Percentiles rank a stretch among this genome's conserved stretches.
Evolutionary conservation across 2,329 filamentous ascomycete species (phyloP).

Genomic region (Alternaria ventricosa): DNA sequence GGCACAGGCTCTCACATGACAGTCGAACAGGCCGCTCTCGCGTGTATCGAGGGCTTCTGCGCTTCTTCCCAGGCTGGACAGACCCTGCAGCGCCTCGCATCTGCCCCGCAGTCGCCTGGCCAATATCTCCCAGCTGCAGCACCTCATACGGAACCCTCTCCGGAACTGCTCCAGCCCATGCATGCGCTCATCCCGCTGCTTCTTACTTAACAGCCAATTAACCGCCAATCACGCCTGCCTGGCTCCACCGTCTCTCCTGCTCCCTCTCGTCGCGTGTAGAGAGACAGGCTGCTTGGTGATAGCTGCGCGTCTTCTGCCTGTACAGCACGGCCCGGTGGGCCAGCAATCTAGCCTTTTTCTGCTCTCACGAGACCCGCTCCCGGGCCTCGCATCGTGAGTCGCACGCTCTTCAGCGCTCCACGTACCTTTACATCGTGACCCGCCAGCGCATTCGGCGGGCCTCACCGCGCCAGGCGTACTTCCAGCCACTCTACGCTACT

Average conservation of each 20-base stretch:
- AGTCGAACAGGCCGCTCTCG: slow-evolving; percentile 3
- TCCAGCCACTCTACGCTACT: slow-evolving; percentile 25
- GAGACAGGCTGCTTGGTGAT: slow-evolving; percentile 10
- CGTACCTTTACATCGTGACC: slow-evolving; percentile 27
- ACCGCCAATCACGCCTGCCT: slow-evolving; percentile 30
- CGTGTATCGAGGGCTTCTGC: slow-evolving; percentile 10
- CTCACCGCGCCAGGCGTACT: slow-evolving; percentile 18
- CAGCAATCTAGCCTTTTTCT: slow-evolving; percentile 35
- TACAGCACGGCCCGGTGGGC: slow-evolving; percentile 35
- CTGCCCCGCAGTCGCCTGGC: slow-evolving; percentile 24
- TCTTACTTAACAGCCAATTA: slow-evolving; percentile 21
- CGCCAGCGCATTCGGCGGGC: slow-evolving; percentile 24
- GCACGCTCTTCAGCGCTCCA: slow-evolving; percentile 28
- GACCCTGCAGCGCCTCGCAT: slow-evolving; percentile 29
- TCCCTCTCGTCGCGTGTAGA: slow-evolving; percentile 9
- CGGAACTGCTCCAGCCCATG: slow-evolving; percentile 15
- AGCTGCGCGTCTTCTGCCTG: slow-evolving; percentile 17
- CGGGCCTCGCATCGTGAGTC: slow-evolving; percentile 28
- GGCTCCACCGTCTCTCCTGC: not conserved
- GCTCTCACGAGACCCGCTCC: slow-evolving; percentile 42
- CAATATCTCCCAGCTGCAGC: not conserved
- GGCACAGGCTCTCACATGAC: slow-evolving; percentile 10
- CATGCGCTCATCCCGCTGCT: slow-evolving; percentile 25
- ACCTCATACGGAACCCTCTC: slow-evolving; percentile 19
- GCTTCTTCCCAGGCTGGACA: slow-evolving; percentile 13